phyloP scores from a whole-genome alignment of 768 basidiomycete species.

The Russula dissimulans region DNA sequence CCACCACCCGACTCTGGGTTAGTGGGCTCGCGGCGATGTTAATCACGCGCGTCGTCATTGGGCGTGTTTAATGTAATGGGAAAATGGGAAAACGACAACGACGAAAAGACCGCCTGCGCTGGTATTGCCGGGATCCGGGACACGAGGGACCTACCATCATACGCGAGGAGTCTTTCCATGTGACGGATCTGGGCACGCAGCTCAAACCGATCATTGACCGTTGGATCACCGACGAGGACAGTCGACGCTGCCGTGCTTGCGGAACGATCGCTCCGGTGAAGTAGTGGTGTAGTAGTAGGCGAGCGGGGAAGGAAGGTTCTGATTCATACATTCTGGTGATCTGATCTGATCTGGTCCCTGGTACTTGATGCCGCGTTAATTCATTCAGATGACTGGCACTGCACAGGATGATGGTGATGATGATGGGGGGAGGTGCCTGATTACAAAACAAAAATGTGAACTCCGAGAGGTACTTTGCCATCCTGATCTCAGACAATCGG shows the following conservation, averaged over 20 bases:
- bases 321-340: too few species aligned
- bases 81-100: too few species aligned
- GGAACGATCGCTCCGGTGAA: constrained; percentile 53
- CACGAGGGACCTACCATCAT: constrained; percentile 68
- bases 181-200: constrained; percentile 86
- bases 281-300: constrained; percentile 30
- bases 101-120: constrained; percentile 69
- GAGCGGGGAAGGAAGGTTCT: too few species aligned
- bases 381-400: too few species aligned
- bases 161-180: constrained; percentile 78
- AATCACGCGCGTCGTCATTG: not conserved
- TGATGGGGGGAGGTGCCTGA: too few species aligned
- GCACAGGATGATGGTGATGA: too few species aligned
- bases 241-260: constrained; percentile 66
- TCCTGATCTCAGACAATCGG: too few species aligned
- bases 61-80: too few species aligned
- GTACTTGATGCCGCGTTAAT: too few species aligned
- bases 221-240: constrained; percentile 61
- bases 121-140: constrained; percentile 70
- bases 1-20: not conserved
- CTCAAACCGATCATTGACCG: constrained; percentile 83
- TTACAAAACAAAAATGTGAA: too few species aligned
- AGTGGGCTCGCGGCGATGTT: not conserved
- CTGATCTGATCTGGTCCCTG: too few species aligned
- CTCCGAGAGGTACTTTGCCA: too few species aligned